Conservation (phyloP, 768 basidiomycete species). For the Amanita pseudoporphyria region DNA sequence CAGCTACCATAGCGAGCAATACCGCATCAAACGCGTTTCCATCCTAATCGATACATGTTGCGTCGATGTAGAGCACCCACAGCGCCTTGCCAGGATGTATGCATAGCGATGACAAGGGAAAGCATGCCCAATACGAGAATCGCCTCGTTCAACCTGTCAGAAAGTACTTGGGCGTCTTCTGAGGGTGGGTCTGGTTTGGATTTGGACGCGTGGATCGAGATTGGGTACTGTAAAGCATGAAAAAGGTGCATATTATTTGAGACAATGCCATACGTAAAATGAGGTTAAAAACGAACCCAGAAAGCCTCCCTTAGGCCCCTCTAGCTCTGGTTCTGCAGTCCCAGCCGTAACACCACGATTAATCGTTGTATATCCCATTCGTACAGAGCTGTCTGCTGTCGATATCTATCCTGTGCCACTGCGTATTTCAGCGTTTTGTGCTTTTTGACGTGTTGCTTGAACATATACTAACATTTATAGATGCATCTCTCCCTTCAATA, state of each 20-base stretch:
- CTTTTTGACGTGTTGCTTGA: too few species aligned
- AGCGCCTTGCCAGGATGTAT: constrained; percentile 68
- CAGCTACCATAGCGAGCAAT: constrained; percentile 79
- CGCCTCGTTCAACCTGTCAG: constrained; percentile 70
- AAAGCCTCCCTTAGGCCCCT: constrained; percentile 67
- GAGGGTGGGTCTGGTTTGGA: constrained; percentile 95
- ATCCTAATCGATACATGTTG: constrained; percentile 95
- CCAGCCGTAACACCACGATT: constrained; percentile 97
- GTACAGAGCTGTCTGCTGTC: constrained; percentile 86
- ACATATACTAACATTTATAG: too few species aligned
- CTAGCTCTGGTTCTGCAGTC: too few species aligned
- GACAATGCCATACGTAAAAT: background rate
- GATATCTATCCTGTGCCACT: constrained; percentile 76
- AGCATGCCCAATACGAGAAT: constrained; percentile 63
- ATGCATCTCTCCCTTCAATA: too few species aligned
- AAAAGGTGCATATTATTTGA: constrained; percentile 34
- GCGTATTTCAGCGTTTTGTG: constrained; percentile 51
- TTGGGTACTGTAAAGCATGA: too few species aligned
- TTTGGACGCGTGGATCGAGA: constrained; percentile 83
- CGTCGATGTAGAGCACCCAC: constrained; percentile 94
- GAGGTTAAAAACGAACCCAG: constrained; percentile 58
- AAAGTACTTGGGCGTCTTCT: constrained; percentile 90
- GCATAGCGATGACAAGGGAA: too few species aligned
- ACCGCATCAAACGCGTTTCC: constrained; percentile 93
- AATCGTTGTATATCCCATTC: constrained; percentile 87